Conservation (phyloP, 441 rosid genomes). For the Rhodomyrtus psidioides region DNA sequence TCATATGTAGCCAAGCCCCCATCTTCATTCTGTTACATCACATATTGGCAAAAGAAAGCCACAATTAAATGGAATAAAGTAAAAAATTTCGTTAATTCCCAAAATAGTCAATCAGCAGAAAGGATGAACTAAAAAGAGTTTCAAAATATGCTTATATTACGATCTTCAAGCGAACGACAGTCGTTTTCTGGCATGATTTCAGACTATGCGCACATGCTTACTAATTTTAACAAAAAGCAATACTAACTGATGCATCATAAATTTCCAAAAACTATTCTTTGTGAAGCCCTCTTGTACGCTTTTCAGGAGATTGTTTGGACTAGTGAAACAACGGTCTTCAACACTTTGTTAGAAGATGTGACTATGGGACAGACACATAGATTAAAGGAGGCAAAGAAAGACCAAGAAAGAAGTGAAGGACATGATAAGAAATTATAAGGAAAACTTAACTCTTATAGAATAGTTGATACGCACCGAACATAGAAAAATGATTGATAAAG, state of each 20-base stretch:
- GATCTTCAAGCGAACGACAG: background rate
- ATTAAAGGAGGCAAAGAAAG: background rate
- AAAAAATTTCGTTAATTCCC: background rate
- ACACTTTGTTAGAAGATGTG: background rate
- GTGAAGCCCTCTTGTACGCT: background rate
- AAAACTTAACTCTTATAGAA: background rate
- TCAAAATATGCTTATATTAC: background rate
- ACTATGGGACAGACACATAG: background rate
- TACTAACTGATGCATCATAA: background rate
- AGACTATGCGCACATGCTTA: background rate
- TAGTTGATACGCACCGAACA: background rate
- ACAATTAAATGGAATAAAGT: background rate
- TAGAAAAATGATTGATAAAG: background rate
- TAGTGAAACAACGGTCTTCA: background rate
- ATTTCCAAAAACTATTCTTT: background rate
- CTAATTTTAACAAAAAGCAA: background rate
- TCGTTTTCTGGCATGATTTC: background rate
- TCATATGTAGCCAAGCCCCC: conserved; percentile 85
- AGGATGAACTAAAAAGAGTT: background rate
- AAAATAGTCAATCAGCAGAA: background rate
- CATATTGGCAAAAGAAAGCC: background rate
- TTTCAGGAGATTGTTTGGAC: background rate
- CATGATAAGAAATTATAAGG: background rate
- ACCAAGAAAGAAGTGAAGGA: background rate
- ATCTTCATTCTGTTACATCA: conserved; percentile 53